Base-by-base conservation (phyloP, 441 rosid species). In the Kokia cookei region DNA sequence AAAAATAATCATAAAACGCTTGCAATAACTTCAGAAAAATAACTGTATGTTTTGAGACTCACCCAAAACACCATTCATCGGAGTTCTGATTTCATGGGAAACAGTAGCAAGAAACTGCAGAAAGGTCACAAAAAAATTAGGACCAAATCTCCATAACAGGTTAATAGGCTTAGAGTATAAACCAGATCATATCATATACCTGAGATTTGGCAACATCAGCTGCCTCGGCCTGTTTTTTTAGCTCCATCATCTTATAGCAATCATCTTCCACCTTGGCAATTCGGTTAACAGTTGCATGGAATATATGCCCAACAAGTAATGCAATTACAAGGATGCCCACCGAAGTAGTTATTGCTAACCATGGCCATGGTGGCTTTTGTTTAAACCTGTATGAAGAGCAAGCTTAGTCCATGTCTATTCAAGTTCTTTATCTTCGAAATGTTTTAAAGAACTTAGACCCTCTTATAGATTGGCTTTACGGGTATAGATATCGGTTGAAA, bases 11-110 rank as follows among this genome's bases (percentile, higher is more conserved):
- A 65, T 27, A 43, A 29, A 68, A 47, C 26, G 17, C 29, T 66
- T 43, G 53, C 5, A 12, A 48, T 43, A 27, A 42, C 32, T 73
- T 74, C 43, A 19, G 35, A 63, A 6, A 29, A 58, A 37, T 19
- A 40, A 65, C 67, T 8, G 63, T 58, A 12, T 64, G 58, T 63
- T 59, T 73, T 19, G 50, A 74, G 75, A 79, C 97, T 87, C 80
- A 92, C 98, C 98, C 75, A 94, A 85, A 82, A 94, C 97, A 72
- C 98, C 98, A 80, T 94, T 94, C 97, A 94, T 94, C 40, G 98
- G 98, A 72, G 98, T 94, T 80, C 98, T 84, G 83, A 94, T 94
- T 86, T 94, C 98, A 77, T 94, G 98, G 67, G 98, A 94, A 80
- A 94, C 98, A 11, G 98, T 94, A 65, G 98, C 98, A 81, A 94